phyloP scores from a whole-genome alignment of 495 filamentous ascomycete genomes.

The Aspergillus indologenus region DNA sequence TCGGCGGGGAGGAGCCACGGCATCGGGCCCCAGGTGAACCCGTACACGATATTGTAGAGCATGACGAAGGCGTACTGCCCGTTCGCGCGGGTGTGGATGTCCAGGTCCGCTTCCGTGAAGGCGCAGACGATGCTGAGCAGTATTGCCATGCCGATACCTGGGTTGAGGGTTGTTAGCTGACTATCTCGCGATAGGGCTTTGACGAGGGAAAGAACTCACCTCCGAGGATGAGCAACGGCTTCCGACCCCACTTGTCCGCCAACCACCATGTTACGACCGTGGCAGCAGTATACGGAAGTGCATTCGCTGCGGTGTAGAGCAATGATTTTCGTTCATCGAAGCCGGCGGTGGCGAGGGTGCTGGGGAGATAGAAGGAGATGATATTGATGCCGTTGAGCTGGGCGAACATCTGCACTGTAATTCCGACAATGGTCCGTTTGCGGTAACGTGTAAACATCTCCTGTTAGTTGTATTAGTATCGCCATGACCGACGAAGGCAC shows the following conservation, averaged over 20 bases:
- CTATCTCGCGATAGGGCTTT: too few relatives aligned
- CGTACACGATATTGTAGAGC: conserved; percentile 33
- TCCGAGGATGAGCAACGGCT: conserved; percentile 34
- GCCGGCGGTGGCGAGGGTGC: too few relatives aligned
- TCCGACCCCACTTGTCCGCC: conserved; percentile 40
- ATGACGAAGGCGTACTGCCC: conserved; percentile 41
- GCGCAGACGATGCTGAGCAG: conserved; percentile 27
- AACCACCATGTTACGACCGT: conserved; percentile 29
- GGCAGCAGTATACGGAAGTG: conserved; percentile 32
- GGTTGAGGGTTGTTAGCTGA: neutral
- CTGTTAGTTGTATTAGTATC: too few relatives aligned
- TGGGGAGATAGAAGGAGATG: too few relatives aligned
- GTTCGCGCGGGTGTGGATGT: conserved; percentile 21
- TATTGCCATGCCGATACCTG: conserved; percentile 25
- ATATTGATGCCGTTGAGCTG: too few relatives aligned
- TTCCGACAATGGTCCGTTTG: too few relatives aligned
- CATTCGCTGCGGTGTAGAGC: too few relatives aligned
- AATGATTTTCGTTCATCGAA: too few relatives aligned
- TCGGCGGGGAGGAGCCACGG: conserved; percentile 71
- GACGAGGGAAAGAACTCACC: conserved; percentile 18
- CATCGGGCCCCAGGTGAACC: conserved; percentile 63
- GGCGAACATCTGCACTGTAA: too few relatives aligned
- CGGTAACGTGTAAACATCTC: too few relatives aligned
- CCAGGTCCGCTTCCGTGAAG: conserved; percentile 23
- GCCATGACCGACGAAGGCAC: too few relatives aligned